A percentile compares a stretch with the other conserved stretches of the same genome.
These are phyloP conservation scores for Globisporangium recalcitrans DNA, from an alignment of 352 stramenopile species.

Conservation along the genomic window DNA sequence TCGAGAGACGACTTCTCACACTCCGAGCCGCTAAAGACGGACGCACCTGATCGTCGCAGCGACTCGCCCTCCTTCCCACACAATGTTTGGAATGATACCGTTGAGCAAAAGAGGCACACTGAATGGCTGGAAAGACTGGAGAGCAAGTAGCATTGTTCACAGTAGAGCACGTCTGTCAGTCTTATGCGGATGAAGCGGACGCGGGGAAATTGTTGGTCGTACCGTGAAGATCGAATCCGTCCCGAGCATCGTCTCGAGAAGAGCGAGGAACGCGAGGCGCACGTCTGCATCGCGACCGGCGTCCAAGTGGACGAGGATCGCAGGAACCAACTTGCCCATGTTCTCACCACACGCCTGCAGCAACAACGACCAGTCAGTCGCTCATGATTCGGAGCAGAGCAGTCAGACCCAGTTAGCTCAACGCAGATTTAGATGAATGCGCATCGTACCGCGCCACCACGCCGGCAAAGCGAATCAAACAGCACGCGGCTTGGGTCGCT, in stretches of 20 bases:
- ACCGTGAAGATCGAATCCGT: slow-evolving; percentile 50
- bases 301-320: slow-evolving; percentile 64
- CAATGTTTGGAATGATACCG: slow-evolving; percentile 85
- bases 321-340: slow-evolving; percentile 50
- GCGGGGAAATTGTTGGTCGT: background rate
- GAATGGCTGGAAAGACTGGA: slow-evolving; percentile 61
- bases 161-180: background rate
- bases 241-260: slow-evolving; percentile 79
- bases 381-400: background rate
- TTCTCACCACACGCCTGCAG: slow-evolving; percentile 54
- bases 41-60: slow-evolving; percentile 76
- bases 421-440: background rate
- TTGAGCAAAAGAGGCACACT: slow-evolving; percentile 58
- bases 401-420: background rate
- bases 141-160: background rate
- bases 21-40: background rate
- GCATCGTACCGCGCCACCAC: slow-evolving; percentile 43
- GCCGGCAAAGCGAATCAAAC: slow-evolving; percentile 76
- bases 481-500: slow-evolving; percentile 48
- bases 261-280: slow-evolving; percentile 73
- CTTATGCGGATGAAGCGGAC: background rate
- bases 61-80: slow-evolving; percentile 84
- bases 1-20: background rate
- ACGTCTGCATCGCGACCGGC: slow-evolving; percentile 65
- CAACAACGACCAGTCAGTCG: background rate